Base-by-base conservation (phyloP, 2,329 filamentous ascomycete genomes). In the Zopfia rhizophila region DNA sequence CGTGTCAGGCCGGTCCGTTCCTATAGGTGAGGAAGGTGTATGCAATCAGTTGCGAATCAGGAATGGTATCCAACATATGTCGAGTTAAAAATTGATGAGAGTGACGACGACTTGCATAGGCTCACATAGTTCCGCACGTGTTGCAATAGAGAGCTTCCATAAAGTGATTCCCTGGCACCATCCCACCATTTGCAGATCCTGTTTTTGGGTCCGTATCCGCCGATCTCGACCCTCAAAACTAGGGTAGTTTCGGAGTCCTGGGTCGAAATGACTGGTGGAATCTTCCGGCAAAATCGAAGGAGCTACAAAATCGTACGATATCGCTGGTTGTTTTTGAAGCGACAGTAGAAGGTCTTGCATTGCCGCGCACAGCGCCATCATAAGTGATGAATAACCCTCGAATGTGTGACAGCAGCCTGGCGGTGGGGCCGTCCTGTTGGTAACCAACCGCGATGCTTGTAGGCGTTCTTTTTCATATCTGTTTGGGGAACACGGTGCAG, bases 231-330 rank as follows among this genome's bases (percentile, higher is more conserved):
- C 23, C 32, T 49, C 45, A 49, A 53, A 48, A 37, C 46, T 53
- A 40, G 45, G 51, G 40, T 38, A 52, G 52, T 42, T 33, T 62
- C 39, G 53, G 53, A 47, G 51, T 45, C 39, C 44, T 38, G 19
- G 25, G 40, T 49, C 38, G 46, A 45, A 39, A 28, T 54, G 45
- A 63, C 50, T 65, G 60, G 60, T 66, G 60, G 61, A 65, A 62
- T 54, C 39, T 41, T 39, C 49, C 57, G 60, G 61, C 48, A 60
- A 50, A 60, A 62, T 59, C 46, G 57, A 51, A 49, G 49, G 48
- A 38, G 53, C 53, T 61, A 58, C 52, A 42, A 43, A 38, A 31
- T 69, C 60, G 58, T 65, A 69, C 58, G 63, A 68, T 53, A 47
- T 51, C 42, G 32, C 27, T 36, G 19, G 39, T 40, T 16, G 36